phyloP scores from a whole-genome alignment of 768 basidiomycete genomes.

The Postia placenta region DNA sequence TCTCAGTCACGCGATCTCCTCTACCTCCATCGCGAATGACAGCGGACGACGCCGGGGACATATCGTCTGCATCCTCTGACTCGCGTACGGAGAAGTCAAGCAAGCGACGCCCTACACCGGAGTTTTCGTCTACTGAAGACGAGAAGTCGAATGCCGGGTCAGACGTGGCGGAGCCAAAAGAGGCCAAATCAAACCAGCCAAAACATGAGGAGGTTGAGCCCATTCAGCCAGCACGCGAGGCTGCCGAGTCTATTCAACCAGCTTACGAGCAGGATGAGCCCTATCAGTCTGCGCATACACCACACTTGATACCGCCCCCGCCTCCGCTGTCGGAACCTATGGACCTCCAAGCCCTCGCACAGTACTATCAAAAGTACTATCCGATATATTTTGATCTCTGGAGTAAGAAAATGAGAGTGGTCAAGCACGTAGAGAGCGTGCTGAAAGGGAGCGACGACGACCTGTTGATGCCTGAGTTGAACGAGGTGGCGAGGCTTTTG shows the following conservation, averaged over 20 bases:
- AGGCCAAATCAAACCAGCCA: no score
- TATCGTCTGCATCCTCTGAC: constrained; percentile 5
- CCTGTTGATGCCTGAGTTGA: constrained; percentile 31
- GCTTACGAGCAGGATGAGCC: no score
- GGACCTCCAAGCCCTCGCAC: no score
- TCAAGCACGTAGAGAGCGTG: constrained; percentile 47
- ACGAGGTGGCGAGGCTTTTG: constrained; percentile 42
- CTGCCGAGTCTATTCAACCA: no score
- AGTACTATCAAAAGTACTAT: no score
- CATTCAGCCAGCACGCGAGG: no score
- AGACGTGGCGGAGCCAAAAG: no score
- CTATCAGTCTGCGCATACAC: constrained; percentile 12
- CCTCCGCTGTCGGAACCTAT: no score
- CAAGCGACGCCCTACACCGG: constrained; percentile 44
- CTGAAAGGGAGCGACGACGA: constrained; percentile 30
- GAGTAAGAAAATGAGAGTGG: constrained; percentile 42
- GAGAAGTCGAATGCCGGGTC: no score
- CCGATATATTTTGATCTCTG: no score
- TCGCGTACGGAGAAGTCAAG: constrained; percentile 8
- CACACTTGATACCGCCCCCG: constrained; percentile 17
- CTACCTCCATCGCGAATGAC: constrained; percentile 8
- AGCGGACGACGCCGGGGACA: constrained; percentile 8
- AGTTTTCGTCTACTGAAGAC: constrained; percentile 65
- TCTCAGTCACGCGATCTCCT: constrained; percentile 17
- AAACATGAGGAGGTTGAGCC: no score